Evolutionary conservation across 208 protist species (phyloP).

Genomic region (Endotrypanum monterogeii): DNA sequence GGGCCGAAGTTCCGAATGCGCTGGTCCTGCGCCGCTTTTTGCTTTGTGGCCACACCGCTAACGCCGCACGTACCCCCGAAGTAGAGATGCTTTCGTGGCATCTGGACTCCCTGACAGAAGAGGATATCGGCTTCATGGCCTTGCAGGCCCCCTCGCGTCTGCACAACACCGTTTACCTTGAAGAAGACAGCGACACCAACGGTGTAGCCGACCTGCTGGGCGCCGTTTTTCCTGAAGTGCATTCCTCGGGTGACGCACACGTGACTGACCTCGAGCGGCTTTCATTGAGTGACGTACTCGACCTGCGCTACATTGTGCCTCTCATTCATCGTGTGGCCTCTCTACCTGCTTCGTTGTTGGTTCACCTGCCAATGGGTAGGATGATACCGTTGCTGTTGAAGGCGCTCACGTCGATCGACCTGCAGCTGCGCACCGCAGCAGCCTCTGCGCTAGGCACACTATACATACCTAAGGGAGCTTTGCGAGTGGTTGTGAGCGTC

Average conservation of each 20-base stretch:
- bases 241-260: constrained; percentile 38
- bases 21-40: constrained; percentile 65
- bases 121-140: constrained; percentile 55
- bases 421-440: constrained; percentile 49
- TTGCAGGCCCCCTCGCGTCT: constrained; percentile 72
- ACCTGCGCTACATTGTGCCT: constrained; percentile 84
- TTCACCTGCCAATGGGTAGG: constrained; percentile 46
- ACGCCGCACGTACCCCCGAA: constrained; percentile 59
- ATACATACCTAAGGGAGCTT: constrained; percentile 58
- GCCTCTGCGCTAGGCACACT: constrained; percentile 42
- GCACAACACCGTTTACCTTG: constrained; percentile 66
- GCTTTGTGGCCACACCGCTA: constrained; percentile 54
- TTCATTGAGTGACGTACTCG: constrained; percentile 35
- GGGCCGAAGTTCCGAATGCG: constrained; percentile 46
- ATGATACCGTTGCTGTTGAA: constrained; percentile 71
- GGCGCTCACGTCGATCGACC: constrained; percentile 69
- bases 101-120: constrained; percentile 74
- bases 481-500: constrained; percentile 64
- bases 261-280: constrained; percentile 52
- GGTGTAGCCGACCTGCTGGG: constrained; percentile 49
- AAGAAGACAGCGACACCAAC: constrained; percentile 1
- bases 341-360: constrained; percentile 38
- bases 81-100: constrained; percentile 81
- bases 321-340: constrained; percentile 78
- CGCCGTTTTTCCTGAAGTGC: constrained; percentile 76